Evolutionary conservation across 495 filamentous ascomycete genomes (phyloP).

Genomic region (Peziza echinospora): DNA sequence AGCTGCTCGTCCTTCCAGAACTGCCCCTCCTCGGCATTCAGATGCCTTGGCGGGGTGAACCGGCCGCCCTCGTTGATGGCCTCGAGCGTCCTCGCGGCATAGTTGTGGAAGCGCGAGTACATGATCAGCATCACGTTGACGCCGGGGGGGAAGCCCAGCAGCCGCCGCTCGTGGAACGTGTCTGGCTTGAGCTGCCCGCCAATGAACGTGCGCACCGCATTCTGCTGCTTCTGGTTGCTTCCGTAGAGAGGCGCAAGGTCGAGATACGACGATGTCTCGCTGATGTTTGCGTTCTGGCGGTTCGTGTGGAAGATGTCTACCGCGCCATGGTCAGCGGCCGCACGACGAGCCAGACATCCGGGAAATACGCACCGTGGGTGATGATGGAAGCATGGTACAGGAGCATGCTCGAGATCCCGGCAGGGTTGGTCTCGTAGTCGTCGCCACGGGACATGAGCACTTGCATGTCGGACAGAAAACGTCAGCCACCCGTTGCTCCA

Average conservation of each 20-base stretch:
- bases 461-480: not conserved
- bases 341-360: slow-evolving; percentile 10
- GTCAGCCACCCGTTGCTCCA: not conserved
- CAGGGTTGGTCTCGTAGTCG: slow-evolving; percentile 40
- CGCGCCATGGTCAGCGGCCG: slow-evolving; percentile 11
- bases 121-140: slow-evolving; percentile 25
- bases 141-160: slow-evolving; percentile 29
- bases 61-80: slow-evolving; percentile 25
- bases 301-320: slow-evolving; percentile 33
- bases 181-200: slow-evolving; percentile 33
- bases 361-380: slow-evolving; percentile 36
- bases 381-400: slow-evolving; percentile 80
- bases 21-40: not conserved
- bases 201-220: slow-evolving; percentile 24
- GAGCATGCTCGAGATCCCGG: slow-evolving; percentile 61
- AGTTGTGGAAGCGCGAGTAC: slow-evolving; percentile 27
- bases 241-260: slow-evolving; percentile 36
- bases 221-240: slow-evolving; percentile 26
- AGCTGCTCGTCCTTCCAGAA: slow-evolving; percentile 22
- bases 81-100: slow-evolving; percentile 19
- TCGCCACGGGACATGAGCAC: slow-evolving; percentile 37
- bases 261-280: slow-evolving; percentile 33
- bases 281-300: slow-evolving; percentile 23
- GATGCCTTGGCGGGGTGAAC: slow-evolving; percentile 11
- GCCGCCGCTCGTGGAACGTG: slow-evolving; percentile 27